Percentiles rank a stretch among this genome's conserved stretches.
These are phyloP conservation scores for Medicago ruthenica DNA, from an alignment of 306 rosid genomes.

Conservation along the genomic window DNA sequence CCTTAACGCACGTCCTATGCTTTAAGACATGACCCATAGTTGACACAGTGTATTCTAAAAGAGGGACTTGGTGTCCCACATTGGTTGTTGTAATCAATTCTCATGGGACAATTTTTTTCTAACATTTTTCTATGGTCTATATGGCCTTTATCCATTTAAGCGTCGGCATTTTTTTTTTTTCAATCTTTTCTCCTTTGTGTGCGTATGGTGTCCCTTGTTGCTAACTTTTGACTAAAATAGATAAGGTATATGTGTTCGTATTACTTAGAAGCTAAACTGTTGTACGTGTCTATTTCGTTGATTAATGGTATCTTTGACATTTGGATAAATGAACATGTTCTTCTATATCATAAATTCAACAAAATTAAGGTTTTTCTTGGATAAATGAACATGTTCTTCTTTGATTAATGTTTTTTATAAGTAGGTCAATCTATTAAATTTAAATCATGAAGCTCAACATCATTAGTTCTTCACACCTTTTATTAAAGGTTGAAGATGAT, in stretches of 20 bases:
- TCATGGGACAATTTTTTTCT: too few relatives aligned
- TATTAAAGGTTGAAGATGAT: too few relatives aligned
- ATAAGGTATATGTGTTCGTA: background rate
- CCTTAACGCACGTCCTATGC: too few relatives aligned
- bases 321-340: background rate
- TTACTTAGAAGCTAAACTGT: background rate
- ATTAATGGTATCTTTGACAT: constrained; percentile 27
- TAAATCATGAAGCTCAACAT: too few relatives aligned
- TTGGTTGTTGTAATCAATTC: constrained; percentile 1
- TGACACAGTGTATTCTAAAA: background rate
- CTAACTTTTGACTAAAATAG: constrained; percentile 26
- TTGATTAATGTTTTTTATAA: too few relatives aligned
- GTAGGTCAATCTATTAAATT: too few relatives aligned
- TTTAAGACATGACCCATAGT: too few relatives aligned
- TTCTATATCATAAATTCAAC: too few relatives aligned
- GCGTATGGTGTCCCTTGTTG: background rate
- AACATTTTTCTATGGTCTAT: background rate
- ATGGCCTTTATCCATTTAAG: background rate
- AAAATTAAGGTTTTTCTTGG: too few relatives aligned
- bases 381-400: background rate
- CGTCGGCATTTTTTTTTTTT: constrained; percentile 6
- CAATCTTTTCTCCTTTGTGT: background rate
- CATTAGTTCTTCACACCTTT: too few relatives aligned
- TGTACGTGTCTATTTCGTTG: background rate
- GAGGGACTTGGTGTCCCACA: background rate